Evolutionary conservation across 2,329 filamentous ascomycete species (phyloP).

Genomic region (Neophaeococcomyces mojaviensis): DNA sequence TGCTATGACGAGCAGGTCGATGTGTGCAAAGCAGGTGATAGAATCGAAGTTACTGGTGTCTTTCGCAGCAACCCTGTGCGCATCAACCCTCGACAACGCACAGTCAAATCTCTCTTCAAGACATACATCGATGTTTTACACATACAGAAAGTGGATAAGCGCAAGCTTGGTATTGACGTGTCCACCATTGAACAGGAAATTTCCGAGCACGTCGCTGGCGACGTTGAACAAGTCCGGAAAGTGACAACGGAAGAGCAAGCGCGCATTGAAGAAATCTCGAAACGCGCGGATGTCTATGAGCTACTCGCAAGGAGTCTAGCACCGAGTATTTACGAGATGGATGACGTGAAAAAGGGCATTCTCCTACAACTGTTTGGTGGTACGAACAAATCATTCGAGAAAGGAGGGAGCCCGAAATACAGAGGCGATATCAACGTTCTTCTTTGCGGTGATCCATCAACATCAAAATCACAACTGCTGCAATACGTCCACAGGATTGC

Average conservation of each 20-base stretch:
- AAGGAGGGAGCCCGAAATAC: conserved; percentile 91
- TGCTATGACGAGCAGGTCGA: conserved; percentile 96
- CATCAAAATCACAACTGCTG: conserved; percentile 88
- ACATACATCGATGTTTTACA: conserved; percentile 94
- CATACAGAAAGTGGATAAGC: conserved; percentile 93
- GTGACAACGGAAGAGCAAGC: conserved; percentile 79
- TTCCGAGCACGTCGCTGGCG: conserved; percentile 62
- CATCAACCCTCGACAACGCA: conserved; percentile 84
- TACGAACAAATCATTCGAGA: conserved; percentile 95
- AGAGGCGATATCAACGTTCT: conserved; percentile 96
- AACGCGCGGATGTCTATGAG: conserved; percentile 83
- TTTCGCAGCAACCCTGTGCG: conserved; percentile 92
- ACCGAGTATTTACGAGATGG: conserved; percentile 94
- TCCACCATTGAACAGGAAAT: conserved; percentile 81
- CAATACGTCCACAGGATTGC: conserved; percentile 97
- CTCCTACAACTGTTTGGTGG: conserved; percentile 93
- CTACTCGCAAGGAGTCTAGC: conserved; percentile 83
- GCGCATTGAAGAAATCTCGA: conserved; percentile 74
- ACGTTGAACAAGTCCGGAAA: conserved; percentile 74
- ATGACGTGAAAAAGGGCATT: conserved; percentile 98
- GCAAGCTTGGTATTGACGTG: conserved; percentile 81
- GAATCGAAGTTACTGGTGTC: conserved; percentile 90
- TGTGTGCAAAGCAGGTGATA: conserved; percentile 94
- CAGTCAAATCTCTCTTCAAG: conserved; percentile 93
- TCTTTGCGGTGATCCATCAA: conserved; percentile 94